Base-by-base conservation (phyloP, 768 basidiomycete species). In the Dictyophora rubrovolvata region DNA sequence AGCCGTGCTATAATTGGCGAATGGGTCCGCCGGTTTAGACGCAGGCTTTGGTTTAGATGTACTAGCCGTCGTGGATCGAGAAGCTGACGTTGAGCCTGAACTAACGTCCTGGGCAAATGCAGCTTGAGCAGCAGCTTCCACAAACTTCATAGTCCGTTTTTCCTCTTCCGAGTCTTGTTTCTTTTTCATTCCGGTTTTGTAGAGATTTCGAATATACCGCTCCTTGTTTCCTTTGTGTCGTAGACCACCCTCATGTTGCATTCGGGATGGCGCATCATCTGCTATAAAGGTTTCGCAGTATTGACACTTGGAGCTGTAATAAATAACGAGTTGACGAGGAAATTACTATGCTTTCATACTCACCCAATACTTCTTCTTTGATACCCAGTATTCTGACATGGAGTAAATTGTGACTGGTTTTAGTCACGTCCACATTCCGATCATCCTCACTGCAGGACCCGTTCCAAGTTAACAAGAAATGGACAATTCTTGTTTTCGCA, bases 241-340 rank as follows among this genome's bases (percentile, higher is more conserved):
- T 49, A 97, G 73, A 47, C 96, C 96, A 63, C 82, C 89, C 72
- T 98, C 96, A 68, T 99, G 96, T 56, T 91, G 91, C 63, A 82
- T 77, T 54, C 89, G 80, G 1, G 95, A 97, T 61, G 96, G 88
- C 10, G 77, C 91, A 77, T 99, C 95, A 73, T 99, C 96, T 55
- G 93, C 82, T 62, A 99, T 97, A 75, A 86, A 97, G 63, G 92
- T 93, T 54, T 93, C 89, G 75, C 96, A 98, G 76, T 97, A 97
- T 69, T 93, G 93, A 84, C 93, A 96, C 49, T 59, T 22, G 14
- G 14, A 47, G 21, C 23, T 28, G 28, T 28, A 3, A 42, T 14
- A 14, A 42, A 12, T 42, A 42, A n/a, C 12, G n/a, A 42, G 11
- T 14, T 12, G n/a, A 14, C n/a, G 10, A 42, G n/a, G n/a, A 14